Evolutionary conservation across 2,329 filamentous ascomycete genomes (phyloP).

Genomic region (Nothophoma quercina): DNA sequence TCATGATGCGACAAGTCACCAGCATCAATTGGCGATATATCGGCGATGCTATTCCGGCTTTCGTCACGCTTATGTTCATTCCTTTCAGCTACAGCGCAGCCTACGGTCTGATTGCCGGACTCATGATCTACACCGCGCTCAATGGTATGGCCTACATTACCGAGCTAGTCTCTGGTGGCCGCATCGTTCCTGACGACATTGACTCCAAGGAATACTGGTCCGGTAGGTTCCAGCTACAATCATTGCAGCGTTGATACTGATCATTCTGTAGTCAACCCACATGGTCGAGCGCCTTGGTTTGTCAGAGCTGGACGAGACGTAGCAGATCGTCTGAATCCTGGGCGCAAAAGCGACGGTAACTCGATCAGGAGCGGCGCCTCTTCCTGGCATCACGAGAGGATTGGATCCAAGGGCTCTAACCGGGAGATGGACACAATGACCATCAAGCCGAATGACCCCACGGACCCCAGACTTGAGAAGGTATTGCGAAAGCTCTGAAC

Average conservation of each 20-base stretch:
- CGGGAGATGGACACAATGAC: slow-evolving; percentile 41
- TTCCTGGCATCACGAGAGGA: slow-evolving; percentile 34
- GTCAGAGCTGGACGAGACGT: slow-evolving; percentile 37
- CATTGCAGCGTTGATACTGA: slow-evolving; percentile 22
- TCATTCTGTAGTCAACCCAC: slow-evolving; percentile 36
- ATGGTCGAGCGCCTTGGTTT: slow-evolving; percentile 46
- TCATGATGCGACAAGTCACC: slow-evolving; percentile 77
- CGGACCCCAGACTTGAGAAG: slow-evolving; percentile 39
- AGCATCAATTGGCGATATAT: slow-evolving; percentile 90
- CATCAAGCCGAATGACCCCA: slow-evolving; percentile 32
- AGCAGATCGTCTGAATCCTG: slow-evolving; percentile 29
- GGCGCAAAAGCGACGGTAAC: slow-evolving; percentile 24
- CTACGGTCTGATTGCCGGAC: slow-evolving; percentile 82
- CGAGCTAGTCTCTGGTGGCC: slow-evolving; percentile 69
- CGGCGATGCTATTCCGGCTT: slow-evolving; percentile 83
- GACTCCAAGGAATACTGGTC: slow-evolving; percentile 82
- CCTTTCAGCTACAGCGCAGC: slow-evolving; percentile 90
- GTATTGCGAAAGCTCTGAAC: slow-evolving; percentile 25
- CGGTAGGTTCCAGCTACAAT: slow-evolving; percentile 58
- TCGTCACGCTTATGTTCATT: slow-evolving; percentile 83
- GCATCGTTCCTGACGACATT: slow-evolving; percentile 77
- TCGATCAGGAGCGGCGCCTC: slow-evolving; percentile 37
- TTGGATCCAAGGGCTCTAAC: slow-evolving; percentile 36
- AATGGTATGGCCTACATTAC: slow-evolving; percentile 76
- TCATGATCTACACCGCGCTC: slow-evolving; percentile 77